Evolutionary conservation across 2,329 filamentous ascomycete species (phyloP), one percentile per base, ranked within the genome.

Genomic region (Penicillium digitatum): DNA sequence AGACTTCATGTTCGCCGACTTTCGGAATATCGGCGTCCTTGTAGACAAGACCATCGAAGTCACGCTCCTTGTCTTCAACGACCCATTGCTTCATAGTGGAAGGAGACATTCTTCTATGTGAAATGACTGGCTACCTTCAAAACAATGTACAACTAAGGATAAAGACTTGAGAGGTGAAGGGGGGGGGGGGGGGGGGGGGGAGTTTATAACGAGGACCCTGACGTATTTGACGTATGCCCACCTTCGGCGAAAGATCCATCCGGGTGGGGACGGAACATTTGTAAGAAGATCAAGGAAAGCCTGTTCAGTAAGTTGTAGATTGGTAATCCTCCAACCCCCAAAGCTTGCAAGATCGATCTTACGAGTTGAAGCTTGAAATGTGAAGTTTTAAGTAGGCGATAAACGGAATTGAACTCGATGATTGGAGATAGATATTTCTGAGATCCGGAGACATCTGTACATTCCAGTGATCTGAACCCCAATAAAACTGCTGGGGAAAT

Each of bases 1-100:
- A 79, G 6, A 90, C 87, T 26, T 92, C 84, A 58, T 82, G 82
- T 52, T 90, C 87, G 44, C 87, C 87, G 1, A 87, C 67, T 60
- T 83, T 73, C 14, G 86, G 84, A 3, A 89, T 66, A 1, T 79
- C 65, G 0, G 73, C 78, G 45, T 79, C 76, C 56, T 79, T 73
- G 62, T 82, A 81, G 63, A 78, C 72, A 37, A 90, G 77, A 39
- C 76, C 77, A 44, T 88, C 82, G 64, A 89, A 87, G 62, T 78
- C 82, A 48, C 77, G 79, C 38, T 66, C 61, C 59, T 72, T 73
- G 60, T 78, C 79, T 52, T 75, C 65, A 18, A 85, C 70, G 7
- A 72, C 78, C 83, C 83, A 86, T 66, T 80, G 76, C 65, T 80
- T 81, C 61, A 74, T 76, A n/a, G 76, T 78, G 54, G 75, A 67